Percentiles rank a stretch among this genome's conserved stretches.
Evolutionary conservation across 352 stramenopile genomes (phyloP).

Genomic region (Pythium apleroticum): DNA sequence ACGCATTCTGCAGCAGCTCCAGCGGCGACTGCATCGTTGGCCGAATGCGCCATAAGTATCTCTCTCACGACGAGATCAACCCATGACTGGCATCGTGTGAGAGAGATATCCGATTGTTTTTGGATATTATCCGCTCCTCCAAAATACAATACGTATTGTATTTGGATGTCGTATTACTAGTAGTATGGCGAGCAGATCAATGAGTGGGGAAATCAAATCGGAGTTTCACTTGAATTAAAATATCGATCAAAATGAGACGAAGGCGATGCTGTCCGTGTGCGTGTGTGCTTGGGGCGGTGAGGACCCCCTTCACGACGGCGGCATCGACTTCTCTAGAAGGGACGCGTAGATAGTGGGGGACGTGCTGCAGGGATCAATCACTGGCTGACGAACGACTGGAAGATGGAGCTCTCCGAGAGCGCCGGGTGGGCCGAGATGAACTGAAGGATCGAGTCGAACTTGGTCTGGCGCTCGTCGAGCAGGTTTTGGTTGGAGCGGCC

Average conservation of each 20-base stretch:
- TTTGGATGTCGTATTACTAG: too few species aligned
- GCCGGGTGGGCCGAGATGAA: slow-evolving; percentile 44
- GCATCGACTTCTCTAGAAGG: background rate
- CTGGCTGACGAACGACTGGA: slow-evolving; percentile 46
- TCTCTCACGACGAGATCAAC: too few species aligned
- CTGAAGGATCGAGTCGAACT: slow-evolving; percentile 47
- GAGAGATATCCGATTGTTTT: too few species aligned
- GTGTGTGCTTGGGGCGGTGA: too few species aligned
- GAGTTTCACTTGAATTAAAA: background rate
- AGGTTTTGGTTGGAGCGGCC: slow-evolving; percentile 43
- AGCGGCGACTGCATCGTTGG: background rate
- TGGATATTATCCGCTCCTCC: too few species aligned
- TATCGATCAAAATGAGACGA: background rate
- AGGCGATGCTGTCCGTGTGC: background rate
- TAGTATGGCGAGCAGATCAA: too few species aligned
- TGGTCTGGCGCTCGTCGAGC: slow-evolving; percentile 43
- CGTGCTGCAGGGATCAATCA: slow-evolving; percentile 23
- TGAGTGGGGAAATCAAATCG: background rate
- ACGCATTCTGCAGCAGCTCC: background rate
- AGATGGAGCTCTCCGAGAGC: slow-evolving; percentile 41
- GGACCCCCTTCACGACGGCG: too few species aligned
- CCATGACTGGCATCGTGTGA: background rate
- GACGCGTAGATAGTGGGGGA: background rate
- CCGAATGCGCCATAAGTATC: too few species aligned
- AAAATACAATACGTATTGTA: too few species aligned